Base-by-base conservation (phyloP, 495 filamentous ascomycete genomes). In the Aspergillus taichungensis region DNA sequence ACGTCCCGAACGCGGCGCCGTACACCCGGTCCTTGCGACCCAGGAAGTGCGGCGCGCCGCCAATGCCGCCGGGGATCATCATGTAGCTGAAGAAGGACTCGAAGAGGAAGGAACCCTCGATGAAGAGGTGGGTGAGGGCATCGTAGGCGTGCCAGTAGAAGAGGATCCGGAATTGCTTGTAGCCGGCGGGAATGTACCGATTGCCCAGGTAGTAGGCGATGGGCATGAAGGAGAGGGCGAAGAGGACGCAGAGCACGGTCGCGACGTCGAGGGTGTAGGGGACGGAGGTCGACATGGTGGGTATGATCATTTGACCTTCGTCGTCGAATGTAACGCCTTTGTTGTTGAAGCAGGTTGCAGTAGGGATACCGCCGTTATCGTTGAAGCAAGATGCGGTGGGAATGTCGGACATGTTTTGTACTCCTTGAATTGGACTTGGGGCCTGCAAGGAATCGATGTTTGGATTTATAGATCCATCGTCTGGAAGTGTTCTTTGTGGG, bases 111-210 rank as follows among this genome's bases (percentile, higher is more conserved):
- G 83, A 83, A 33, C 85, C 88, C 66, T 97, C 91, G 64, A 95
- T 82, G 54, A 84, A 69, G 64, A 90, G 70, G 72, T 96, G 91
- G 54, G 88, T 88, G 13, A 97, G 78, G 37, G 83, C 82, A 64
- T 95, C 88, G 70, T 95, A 95, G 50, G 81, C 73, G 73, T 95
- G 90, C 91, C 91, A 97, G 71, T 89, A 79, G 75, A 94, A 95
- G 49, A 97, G 80, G 55, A 83, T 57, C 50, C 88, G 86, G 43
- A 68, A 55, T 40, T 66, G 66, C 6, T 59, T 54, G 13, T 77
- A 66, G n/a, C 51, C 66, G 51, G 53, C 57, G 13, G 73, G 76
- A 41, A 79, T 66, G 13, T 78, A 57, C 13, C 45, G 47, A 8
- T 54, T 53, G 47, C 72, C 69, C 40, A 72, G 57, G 31, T 60